A percentile compares a stretch with the other conserved stretches of the same genome.
Conservation (phyloP, 345 rosid species). For the Eucalyptus cladocalyx region DNA sequence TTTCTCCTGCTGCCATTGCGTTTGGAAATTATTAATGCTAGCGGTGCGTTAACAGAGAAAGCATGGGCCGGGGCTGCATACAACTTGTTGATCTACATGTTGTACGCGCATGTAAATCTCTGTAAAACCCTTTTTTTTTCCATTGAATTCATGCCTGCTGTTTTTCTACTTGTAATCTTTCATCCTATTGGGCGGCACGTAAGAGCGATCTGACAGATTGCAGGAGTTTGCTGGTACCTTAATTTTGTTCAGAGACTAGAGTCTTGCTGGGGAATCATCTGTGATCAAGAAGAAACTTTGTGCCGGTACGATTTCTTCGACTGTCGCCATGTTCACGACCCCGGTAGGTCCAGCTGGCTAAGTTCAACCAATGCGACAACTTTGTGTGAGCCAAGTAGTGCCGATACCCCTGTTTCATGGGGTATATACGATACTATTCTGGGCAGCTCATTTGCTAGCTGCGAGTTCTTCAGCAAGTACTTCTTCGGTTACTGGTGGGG, state of each 20-base stretch:
- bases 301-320: constrained; percentile 5
- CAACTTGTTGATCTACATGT: constrained; percentile 18
- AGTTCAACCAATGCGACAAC: neutral
- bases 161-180: neutral
- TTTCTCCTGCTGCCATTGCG: constrained; percentile 9
- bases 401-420: neutral
- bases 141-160: neutral
- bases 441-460: neutral
- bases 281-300: constrained; percentile 1
- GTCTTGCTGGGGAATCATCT: constrained; percentile 14
- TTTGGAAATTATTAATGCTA: constrained; percentile 7
- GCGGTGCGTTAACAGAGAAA: constrained; percentile 9
- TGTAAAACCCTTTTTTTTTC: neutral
- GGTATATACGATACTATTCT: constrained; percentile 6
- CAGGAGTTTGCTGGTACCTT: constrained; percentile 27
- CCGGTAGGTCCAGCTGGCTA: neutral
- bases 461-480: constrained; percentile 14
- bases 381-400: constrained; percentile 7
- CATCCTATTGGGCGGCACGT: neutral
- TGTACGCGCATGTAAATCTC: constrained; percentile 18
- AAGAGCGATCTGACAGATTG: neutral
- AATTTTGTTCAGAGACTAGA: constrained; percentile 13
- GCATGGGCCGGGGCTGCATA: constrained; percentile 30
- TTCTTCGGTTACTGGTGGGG: constrained; percentile 27
- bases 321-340: neutral